A percentile compares a stretch with the other conserved stretches of the same genome.
These are phyloP conservation scores for Syzygium aqueum DNA, from an alignment of 345 rosid species.

Conservation along the genomic window DNA sequence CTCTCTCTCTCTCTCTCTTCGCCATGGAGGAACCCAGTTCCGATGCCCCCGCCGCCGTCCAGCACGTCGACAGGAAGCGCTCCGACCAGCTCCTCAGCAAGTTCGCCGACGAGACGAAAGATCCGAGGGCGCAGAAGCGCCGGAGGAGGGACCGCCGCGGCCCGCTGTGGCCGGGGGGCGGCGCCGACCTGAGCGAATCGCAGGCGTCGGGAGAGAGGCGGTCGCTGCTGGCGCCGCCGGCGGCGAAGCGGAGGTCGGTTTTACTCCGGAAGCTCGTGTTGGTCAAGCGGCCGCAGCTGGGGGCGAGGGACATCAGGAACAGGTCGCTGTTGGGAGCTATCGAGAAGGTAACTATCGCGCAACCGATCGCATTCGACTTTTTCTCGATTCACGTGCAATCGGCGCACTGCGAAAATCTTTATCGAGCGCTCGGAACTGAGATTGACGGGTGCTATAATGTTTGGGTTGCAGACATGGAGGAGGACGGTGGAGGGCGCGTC, in stretches of 20 bases:
- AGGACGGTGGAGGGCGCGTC: slow-evolving; percentile 84
- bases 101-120: slow-evolving; percentile 35
- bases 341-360: slow-evolving; percentile 29
- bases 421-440: neutral
- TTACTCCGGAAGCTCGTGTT: slow-evolving; percentile 47
- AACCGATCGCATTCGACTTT: neutral
- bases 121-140: slow-evolving; percentile 17
- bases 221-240: slow-evolving; percentile 42
- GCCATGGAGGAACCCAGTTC: neutral
- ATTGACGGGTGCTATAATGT: neutral
- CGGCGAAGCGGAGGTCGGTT: slow-evolving; percentile 23
- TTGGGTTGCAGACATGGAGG: slow-evolving; percentile 63
- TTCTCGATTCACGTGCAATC: neutral
- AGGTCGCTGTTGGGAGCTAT: slow-evolving; percentile 50
- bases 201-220: slow-evolving; percentile 46
- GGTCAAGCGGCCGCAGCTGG: slow-evolving; percentile 34
- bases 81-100: slow-evolving; percentile 84
- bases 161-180: neutral
- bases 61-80: slow-evolving; percentile 61
- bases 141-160: slow-evolving; percentile 11
- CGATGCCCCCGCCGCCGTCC: slow-evolving; percentile 19
- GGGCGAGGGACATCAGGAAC: slow-evolving; percentile 30
- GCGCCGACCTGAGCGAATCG: neutral
- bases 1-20: slow-evolving; percentile 3
- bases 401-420: neutral